Evolutionary conservation across 345 rosid genomes (phyloP).

Genomic region (thale cress (Arabidopsis thaliana)): DNA sequence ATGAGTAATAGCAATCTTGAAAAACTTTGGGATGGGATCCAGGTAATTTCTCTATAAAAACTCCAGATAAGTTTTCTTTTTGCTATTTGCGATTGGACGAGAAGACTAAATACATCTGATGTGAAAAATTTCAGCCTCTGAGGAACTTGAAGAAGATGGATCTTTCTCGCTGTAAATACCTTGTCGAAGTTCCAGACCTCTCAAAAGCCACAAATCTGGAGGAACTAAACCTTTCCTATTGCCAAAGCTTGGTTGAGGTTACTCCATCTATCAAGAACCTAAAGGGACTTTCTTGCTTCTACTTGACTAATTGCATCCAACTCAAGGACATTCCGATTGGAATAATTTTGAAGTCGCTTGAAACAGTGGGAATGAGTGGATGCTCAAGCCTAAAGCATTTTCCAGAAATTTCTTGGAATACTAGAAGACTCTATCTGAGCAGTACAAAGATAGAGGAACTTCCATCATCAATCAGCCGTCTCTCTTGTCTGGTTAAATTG

Average conservation of each 20-base stretch:
- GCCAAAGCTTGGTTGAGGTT: constrained; percentile 38
- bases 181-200: constrained; percentile 40
- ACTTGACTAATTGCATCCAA: constrained; percentile 34
- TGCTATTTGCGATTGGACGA: not conserved
- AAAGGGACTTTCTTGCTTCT: constrained; percentile 32
- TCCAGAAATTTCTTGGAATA: constrained; percentile 39
- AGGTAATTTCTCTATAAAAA: constrained; percentile 25
- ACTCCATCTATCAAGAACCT: constrained; percentile 42
- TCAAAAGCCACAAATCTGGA: constrained; percentile 42
- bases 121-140: constrained; percentile 27
- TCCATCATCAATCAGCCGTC: constrained; percentile 36
- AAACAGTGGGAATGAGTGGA: constrained; percentile 28
- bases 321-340: constrained; percentile 36
- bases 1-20: constrained; percentile 39
- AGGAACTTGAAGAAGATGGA: constrained; percentile 40
- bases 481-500: constrained; percentile 32
- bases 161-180: constrained; percentile 37
- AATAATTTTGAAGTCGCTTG: constrained; percentile 33
- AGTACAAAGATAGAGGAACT: constrained; percentile 43
- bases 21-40: constrained; percentile 42
- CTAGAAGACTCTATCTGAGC: constrained; percentile 26
- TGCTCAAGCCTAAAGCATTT: constrained; percentile 39
- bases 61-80: not conserved
- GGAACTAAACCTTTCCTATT: constrained; percentile 34
- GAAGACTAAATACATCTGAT: not conserved